Conservation (phyloP, 495 filamentous ascomycete genomes). For the Penicillium nucicola region DNA sequence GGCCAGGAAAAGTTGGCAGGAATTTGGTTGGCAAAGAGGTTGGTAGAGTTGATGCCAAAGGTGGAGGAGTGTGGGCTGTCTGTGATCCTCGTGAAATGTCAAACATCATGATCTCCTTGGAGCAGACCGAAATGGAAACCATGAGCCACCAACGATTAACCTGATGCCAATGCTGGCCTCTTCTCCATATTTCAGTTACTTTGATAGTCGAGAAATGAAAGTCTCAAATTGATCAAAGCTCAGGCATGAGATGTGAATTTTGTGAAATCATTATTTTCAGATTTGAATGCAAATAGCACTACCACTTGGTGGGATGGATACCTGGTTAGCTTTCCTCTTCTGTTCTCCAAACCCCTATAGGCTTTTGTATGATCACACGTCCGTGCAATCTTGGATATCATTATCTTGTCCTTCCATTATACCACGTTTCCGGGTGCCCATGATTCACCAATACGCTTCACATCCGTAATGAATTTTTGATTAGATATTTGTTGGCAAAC, state of each 20-base stretch:
- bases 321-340: no score
- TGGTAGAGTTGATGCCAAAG: slow-evolving; percentile 74
- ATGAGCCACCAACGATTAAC: neutral
- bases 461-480: slow-evolving; percentile 74
- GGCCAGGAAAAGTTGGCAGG: slow-evolving; percentile 89
- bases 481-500: slow-evolving; percentile 69
- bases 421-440: slow-evolving; percentile 53
- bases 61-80: slow-evolving; percentile 92
- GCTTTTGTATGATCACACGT: neutral
- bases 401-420: slow-evolving; percentile 1
- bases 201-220: neutral
- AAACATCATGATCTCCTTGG: slow-evolving; percentile 65
- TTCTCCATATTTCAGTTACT: neutral
- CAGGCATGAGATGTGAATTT: no score
- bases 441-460: slow-evolving; percentile 77
- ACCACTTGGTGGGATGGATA: no score
- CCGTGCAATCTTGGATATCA: neutral
- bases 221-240: no score
- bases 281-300: neutral
- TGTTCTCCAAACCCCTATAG: no score
- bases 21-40: slow-evolving; percentile 97
- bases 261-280: neutral
- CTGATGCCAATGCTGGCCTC: neutral
- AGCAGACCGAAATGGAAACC: slow-evolving; percentile 63
- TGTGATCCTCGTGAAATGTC: slow-evolving; percentile 80